Base-by-base conservation (phyloP, 257 asterid genomes). In the Osmanthus fragrans region DNA sequence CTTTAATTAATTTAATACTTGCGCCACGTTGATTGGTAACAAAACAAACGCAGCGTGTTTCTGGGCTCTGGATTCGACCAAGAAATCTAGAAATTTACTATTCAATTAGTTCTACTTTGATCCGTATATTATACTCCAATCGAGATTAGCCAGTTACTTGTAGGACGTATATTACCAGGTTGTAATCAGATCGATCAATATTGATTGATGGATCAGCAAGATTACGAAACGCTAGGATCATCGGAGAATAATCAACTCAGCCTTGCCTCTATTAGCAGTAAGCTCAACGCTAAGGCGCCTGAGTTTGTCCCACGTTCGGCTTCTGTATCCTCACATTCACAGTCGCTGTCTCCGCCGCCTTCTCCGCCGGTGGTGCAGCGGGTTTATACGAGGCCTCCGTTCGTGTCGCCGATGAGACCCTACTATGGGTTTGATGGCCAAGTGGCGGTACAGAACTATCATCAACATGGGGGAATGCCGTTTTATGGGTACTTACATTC, bases 201-300 rank as follows among this genome's bases (percentile, higher is more conserved):
- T 63, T 63, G 68, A 21, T 63, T 63, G 68, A 63, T 63, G 68
- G 68, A 25, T 63, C 68, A 23, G 7, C 68, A 63, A 63, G 68
- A 63, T 25, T 21, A 9, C 68, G 68, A 63, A 63, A 63, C 68
- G 33, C 16, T 63, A 32, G 68, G 16, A 63, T 63, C 68, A 63
- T 23, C 33, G 32, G 68, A 25, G 18, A 10, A 10, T 25, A 63
- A 63, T 63, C 68, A 63, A 63, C 33, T 25, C 34, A 63, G 2
- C 68, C 68, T 60, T 60, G 67, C 67, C 67, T 60, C 67, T 63
- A 25, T 1, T 10, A 63, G 32, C 27, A 63, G 68, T 3, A 86
- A 83, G 79, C 93, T 92, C 74, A 91, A 86, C 89, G 97, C 96
- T 33, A 75, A 82, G 80, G 97, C 97, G 25, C 96, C 97, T 11